These are phyloP conservation scores for Xylariaceae sp. DNA, from an alignment of 2,329 filamentous ascomycete genomes.

Conservation along the genomic window DNA sequence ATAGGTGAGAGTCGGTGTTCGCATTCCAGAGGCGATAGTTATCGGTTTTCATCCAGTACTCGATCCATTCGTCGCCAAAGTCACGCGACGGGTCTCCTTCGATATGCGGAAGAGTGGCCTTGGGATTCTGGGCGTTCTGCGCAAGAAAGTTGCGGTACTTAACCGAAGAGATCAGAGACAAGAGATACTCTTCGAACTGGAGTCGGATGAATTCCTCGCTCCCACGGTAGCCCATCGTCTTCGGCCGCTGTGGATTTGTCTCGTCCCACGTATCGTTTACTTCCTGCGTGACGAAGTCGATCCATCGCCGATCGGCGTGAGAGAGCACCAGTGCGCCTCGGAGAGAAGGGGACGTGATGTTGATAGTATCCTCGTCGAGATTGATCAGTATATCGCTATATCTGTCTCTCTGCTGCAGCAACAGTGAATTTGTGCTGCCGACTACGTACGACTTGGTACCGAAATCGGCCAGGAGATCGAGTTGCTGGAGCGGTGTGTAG, in stretches of 20 bases:
- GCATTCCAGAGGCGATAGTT: constrained; percentile 87
- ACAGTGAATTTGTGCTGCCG: constrained; percentile 89
- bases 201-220: constrained; percentile 96
- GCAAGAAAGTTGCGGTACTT: constrained; percentile 76
- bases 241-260: constrained; percentile 79
- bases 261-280: constrained; percentile 98
- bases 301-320: constrained; percentile 86
- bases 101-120: constrained; percentile 56
- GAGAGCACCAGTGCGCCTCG: constrained; percentile 72
- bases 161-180: constrained; percentile 79
- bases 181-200: constrained; percentile 94
- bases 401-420: constrained; percentile 88
- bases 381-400: constrained; percentile 97
- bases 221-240: constrained; percentile 87
- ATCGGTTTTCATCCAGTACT: constrained; percentile 81
- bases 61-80: constrained; percentile 78
- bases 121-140: constrained; percentile 50
- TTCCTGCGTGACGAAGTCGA: constrained; percentile 88
- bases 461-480: constrained; percentile 87
- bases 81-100: constrained; percentile 82
- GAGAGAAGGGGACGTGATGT: constrained; percentile 74
- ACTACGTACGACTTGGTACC: constrained; percentile 97
- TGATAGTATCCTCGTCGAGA: constrained; percentile 82
- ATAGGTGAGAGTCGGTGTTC: constrained; percentile 78
- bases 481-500: constrained; percentile 92